These are phyloP conservation scores for Cicer pinnatifidum DNA, from an alignment of 306 rosid species.

Conservation along the genomic window DNA sequence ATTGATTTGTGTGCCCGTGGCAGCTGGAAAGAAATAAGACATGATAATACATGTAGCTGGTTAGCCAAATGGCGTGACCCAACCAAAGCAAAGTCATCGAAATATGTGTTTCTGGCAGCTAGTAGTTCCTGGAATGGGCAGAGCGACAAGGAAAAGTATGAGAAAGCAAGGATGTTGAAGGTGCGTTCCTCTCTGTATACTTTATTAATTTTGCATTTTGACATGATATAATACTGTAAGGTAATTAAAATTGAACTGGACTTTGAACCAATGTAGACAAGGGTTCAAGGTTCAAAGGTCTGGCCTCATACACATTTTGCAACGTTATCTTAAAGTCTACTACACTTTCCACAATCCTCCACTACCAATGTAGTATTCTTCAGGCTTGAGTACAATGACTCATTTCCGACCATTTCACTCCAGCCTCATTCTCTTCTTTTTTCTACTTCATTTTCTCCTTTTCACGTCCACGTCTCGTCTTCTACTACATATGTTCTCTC, in stretches of 20 bases:
- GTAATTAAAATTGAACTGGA: neutral
- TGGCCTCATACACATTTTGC: no score
- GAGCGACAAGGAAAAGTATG: conserved; percentile 95
- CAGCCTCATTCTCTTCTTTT: no score
- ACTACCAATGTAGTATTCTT: no score
- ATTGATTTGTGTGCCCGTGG: conserved; percentile 39
- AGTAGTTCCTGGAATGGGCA: conserved; percentile 92
- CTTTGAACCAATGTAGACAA: no score
- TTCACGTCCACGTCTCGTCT: no score
- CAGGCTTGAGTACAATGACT: no score
- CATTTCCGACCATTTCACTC: no score
- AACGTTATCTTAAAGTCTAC: no score
- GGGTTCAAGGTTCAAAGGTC: no score
- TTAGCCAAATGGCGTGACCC: conserved; percentile 93
- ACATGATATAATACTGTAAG: conserved; percentile 7
- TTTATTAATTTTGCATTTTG: conserved; percentile 1
- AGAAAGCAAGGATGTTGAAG: conserved; percentile 93
- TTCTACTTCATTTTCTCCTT: no score
- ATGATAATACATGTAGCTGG: conserved; percentile 92
- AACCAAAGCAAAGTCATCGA: conserved; percentile 81
- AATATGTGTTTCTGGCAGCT: conserved; percentile 94
- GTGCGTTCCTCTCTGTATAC: conserved; percentile 47
- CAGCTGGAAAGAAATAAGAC: conserved; percentile 93
- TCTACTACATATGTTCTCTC: no score
- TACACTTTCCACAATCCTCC: no score